Evolutionary conservation across 345 rosid genomes (phyloP), one percentile per base, ranked within the genome.

Genomic region (Carallia brachiata): DNA sequence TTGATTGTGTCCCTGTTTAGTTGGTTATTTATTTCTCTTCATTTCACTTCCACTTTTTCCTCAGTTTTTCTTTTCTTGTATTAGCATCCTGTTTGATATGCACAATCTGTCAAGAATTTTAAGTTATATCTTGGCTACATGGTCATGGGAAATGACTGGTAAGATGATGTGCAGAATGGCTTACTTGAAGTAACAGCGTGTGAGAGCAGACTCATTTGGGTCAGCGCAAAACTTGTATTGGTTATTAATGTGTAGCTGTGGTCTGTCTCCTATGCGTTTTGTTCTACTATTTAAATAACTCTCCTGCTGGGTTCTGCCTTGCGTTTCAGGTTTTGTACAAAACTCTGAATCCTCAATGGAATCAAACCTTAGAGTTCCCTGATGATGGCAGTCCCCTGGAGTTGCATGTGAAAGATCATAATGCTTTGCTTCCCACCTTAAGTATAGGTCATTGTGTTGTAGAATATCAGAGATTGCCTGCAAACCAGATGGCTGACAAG

Each of bases 301-400:
- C 7, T 52, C 47, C 67, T 52, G 23, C 40, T 44, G 44, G 58
- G 17, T 23, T 48, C 4, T 71, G 63, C 60, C 58, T 61, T 73
- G 28, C 15, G 48, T 67, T 79, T 31, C 80, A 95, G 99, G 92
- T 95, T 53, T 80, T 87, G 80, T 83, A 62, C 79, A 92, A 73
- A 75, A 95, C 99, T 17, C 72, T 95, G 73, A 68, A 78, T 75
- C 99, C 99, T 62, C 77, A 79, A 52, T 95, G 99, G 99, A 76
- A 90, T 71, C 99, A 92, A 69, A 95, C 97, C 19, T 78, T 95
- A 56, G 97, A 92, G 84, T 90, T 95, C 73, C 92, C 93, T 0
- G 93, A 95, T 59, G 84, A 90, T 31, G 96, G 93, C 65, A 90
- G 97, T 73, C 74, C 85, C 40, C 77, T 95, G 52, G 85, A 72